These are phyloP conservation scores for Fraxinus paxiana DNA, from an alignment of 305 asterid species.

Conservation along the genomic window DNA sequence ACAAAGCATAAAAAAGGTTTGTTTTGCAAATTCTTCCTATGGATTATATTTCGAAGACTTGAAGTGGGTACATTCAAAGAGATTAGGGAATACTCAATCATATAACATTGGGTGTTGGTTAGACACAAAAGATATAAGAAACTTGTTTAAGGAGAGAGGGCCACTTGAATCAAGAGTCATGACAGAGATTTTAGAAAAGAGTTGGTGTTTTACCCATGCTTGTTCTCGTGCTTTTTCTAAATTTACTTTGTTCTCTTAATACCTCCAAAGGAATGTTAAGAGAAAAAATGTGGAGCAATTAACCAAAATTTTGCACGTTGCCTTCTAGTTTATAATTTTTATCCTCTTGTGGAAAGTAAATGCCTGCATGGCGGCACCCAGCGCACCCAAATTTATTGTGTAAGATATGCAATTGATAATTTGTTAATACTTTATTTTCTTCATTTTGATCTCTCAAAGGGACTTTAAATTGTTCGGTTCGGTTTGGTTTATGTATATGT, in stretches of 20 bases:
- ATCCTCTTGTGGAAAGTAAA: not conserved
- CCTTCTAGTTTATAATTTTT: not conserved
- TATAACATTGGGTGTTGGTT: not conserved
- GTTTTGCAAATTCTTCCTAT: not conserved
- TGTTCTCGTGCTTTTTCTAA: not conserved
- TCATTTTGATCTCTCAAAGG: not conserved
- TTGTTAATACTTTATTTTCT: not conserved
- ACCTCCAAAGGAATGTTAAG: not conserved
- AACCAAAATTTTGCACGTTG: not conserved
- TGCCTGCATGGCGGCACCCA: not conserved
- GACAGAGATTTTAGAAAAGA: not conserved
- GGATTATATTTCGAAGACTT: not conserved
- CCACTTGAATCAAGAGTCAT: not conserved
- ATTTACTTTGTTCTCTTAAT: not conserved
- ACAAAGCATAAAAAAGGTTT: not conserved
- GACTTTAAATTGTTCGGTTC: not conserved
- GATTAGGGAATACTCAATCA: not conserved
- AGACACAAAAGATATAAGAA: not conserved
- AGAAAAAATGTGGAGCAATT: not conserved
- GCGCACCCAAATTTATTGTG: not conserved
- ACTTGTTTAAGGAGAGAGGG: not conserved
- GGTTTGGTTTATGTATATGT: not conserved
- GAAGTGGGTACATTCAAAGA: not conserved
- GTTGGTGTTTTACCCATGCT: not conserved
- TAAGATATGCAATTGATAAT: not conserved